Base-by-base conservation (phyloP, 2,329 filamentous ascomycete genomes). In the Botrytis fabae region DNA sequence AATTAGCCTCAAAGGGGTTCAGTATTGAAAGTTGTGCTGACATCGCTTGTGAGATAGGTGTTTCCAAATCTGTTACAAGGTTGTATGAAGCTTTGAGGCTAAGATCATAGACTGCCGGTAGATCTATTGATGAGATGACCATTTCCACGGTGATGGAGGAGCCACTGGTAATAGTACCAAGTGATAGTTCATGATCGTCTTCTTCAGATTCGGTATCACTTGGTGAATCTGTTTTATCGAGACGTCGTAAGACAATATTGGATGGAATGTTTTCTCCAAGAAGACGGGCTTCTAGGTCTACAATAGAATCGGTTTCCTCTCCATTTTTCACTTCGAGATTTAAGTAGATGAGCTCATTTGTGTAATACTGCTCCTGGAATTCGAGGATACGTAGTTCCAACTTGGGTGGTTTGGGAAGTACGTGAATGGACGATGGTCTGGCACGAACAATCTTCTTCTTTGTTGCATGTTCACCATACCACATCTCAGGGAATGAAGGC, bases 371-470 rank as follows among this genome's bases (percentile, higher is more conserved):
- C 20, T 89, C 86, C 73, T 87, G 85, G 12, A 91, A 82, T 59
- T 89, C 86, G 2, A 88, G 84, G 16, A 93, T 83, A 40, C 84
- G 87, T 63, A 99, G 89, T 77, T 93, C 90, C 84, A 99, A 90
- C 82, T 98, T 98, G 0, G 96, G 96, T 42, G 95, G 96, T 76
- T 97, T 93, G 1, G 96, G 95, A 71, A 94, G 86, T 38, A 99
- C 90, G 72, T 89, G 91, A 72, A 97, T 88, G 2, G 84, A 83
- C 48, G 88, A 85, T 14, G 87, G 83, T 64, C 87, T 84, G 18
- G 82, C 76, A 14, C 89, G 85, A 42, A 85, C 82, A 32, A 88
- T 81, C 42, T 83, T 84, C 42, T 83, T 84, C 70, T 82, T 85
- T 0, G 81, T 80, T 22, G 83, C 82, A 4, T 82, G 81, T 10